These are phyloP conservation scores for Neohortaea acidophila DNA, from an alignment of 495 filamentous ascomycete genomes.

Conservation along the genomic window DNA sequence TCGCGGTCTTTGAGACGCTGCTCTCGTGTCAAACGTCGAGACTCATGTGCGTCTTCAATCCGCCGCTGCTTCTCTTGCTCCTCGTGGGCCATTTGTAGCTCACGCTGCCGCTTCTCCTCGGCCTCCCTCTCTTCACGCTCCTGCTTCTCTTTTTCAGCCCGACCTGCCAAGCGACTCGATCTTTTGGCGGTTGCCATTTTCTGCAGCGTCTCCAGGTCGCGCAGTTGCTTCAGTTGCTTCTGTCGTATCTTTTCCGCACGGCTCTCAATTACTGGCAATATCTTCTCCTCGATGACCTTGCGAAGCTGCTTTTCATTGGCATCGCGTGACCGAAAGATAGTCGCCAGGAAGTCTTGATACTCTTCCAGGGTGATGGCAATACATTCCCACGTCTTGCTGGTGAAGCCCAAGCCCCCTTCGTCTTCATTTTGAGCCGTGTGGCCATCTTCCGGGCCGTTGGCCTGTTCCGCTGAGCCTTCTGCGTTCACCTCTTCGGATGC, in stretches of 20 bases:
- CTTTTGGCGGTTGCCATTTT: slow-evolving; percentile 86
- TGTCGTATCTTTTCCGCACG: slow-evolving; percentile 60
- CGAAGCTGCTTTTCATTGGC: slow-evolving; percentile 65
- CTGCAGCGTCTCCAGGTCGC: slow-evolving; percentile 63
- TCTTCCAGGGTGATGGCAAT: slow-evolving; percentile 65
- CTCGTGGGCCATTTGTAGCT: slow-evolving; percentile 50
- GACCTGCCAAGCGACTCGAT: slow-evolving; percentile 72
- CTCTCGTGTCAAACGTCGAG: slow-evolving; percentile 70
- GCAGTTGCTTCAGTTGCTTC: slow-evolving; percentile 54
- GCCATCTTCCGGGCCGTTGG: slow-evolving; percentile 20
- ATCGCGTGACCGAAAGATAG: slow-evolving; percentile 58
- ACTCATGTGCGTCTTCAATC: slow-evolving; percentile 59
- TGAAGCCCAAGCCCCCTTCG: slow-evolving; percentile 39
- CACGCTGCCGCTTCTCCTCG: slow-evolving; percentile 50
- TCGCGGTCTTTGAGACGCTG: slow-evolving; percentile 72
- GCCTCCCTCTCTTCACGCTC: slow-evolving; percentile 58
- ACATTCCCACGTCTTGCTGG: slow-evolving; percentile 77
- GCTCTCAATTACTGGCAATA: slow-evolving; percentile 70
- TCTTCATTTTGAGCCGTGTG: slow-evolving; percentile 30
- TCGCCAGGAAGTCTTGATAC: slow-evolving; percentile 54
- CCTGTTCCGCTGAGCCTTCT: slow-evolving; percentile 5
- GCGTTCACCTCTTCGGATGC: slow-evolving; percentile 25
- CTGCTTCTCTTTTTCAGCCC: slow-evolving; percentile 58
- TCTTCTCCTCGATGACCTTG: slow-evolving; percentile 51
- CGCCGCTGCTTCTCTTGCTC: slow-evolving; percentile 52